Evolutionary conservation across 1,284 basidiomycete species (phyloP), one percentile per base, ranked within the genome.

Genomic region (Cyathus pygmaeus): DNA sequence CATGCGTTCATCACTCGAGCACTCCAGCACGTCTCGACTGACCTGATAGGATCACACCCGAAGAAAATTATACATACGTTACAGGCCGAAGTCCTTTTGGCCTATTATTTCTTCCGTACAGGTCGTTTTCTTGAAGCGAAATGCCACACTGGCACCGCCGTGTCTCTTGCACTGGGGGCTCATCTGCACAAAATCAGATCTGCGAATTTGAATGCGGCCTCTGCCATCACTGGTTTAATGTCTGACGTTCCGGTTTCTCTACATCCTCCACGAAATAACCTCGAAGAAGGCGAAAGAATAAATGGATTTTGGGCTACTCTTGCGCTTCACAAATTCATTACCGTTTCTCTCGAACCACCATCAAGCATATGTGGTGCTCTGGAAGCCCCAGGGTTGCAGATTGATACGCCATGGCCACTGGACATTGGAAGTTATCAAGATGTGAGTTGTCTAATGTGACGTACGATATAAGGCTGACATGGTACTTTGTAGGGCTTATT

Each of bases 361-460:
- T 71, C 80, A 46, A 80, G 77, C 49, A 77, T 84, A 24, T 81
- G 78, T 65, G 78, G 83, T 53, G 76, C 79, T 24, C 74, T 84
- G 39, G 82, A 84, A 61, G 77, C 79, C 3, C 81, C 81, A 36
- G 81, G 81, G 2, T 78, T 81, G 63, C 78, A 76, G 59, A 83
- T 88, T 15, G 87, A 88, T 64, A 85, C 85, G 1, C 86, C 87
- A 5, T 89, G 87, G 85, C 86, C 86, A n/a, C 65, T 85, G 53
- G 81, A 86, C 52, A 76, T 82, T 62, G 69, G 76, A n/a, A 72
- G 76, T 49, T 86, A 84, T 65, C 72, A 79, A 63, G 79, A 83
- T 70, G 85, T 86, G 65, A 64, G 76, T 72, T 31, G 31, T 52
- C 17, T 47, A 23, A 51, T 33, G 13, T 42, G n/a, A 26, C 7